phyloP scores from a whole-genome alignment of 2,329 filamentous ascomycete species.

The Colletotrichum shisoi region DNA sequence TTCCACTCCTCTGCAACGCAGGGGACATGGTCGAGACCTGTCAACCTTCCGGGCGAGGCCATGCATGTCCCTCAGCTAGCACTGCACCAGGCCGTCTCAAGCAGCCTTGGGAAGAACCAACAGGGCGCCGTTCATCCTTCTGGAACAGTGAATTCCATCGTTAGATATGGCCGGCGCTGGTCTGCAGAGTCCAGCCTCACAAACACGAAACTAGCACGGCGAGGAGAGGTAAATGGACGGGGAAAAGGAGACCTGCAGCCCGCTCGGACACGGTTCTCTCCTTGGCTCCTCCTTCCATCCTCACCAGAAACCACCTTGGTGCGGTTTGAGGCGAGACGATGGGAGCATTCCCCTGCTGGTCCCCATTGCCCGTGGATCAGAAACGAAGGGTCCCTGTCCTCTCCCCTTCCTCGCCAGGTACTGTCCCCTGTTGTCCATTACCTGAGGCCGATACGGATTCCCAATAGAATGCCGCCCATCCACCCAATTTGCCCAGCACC shows the following conservation, averaged over 20 bases:
- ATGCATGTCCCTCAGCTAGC: slow-evolving; percentile 19
- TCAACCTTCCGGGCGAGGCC: slow-evolving; percentile 15
- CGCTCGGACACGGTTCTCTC: slow-evolving; percentile 8
- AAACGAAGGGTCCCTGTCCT: not conserved
- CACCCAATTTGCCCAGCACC: not conserved
- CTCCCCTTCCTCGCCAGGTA: not conserved
- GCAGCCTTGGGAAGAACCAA: slow-evolving; percentile 12
- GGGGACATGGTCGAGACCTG: slow-evolving; percentile 13
- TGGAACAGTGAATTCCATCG: slow-evolving; percentile 28
- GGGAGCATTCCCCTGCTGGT: not conserved
- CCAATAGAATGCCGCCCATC: not conserved
- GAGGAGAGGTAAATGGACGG: not conserved
- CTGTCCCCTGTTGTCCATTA: not conserved
- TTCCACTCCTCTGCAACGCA: not conserved
- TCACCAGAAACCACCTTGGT: slow-evolving; percentile 6
- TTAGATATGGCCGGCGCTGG: too few species aligned
- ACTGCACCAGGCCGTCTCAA: slow-evolving; percentile 21
- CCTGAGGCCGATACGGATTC: not conserved
- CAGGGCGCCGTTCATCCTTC: slow-evolving; percentile 24
- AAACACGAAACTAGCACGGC: slow-evolving; percentile 23
- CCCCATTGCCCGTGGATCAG: slow-evolving; percentile 6
- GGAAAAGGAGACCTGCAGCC: slow-evolving; percentile 1
- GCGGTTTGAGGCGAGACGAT: slow-evolving; percentile 1
- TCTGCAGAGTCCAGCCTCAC: slow-evolving; percentile 29
- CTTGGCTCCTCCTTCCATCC: slow-evolving; percentile 1